Evolutionary conservation across 1,284 basidiomycete species (phyloP).

Genomic region (Stereum hirsutum): DNA sequence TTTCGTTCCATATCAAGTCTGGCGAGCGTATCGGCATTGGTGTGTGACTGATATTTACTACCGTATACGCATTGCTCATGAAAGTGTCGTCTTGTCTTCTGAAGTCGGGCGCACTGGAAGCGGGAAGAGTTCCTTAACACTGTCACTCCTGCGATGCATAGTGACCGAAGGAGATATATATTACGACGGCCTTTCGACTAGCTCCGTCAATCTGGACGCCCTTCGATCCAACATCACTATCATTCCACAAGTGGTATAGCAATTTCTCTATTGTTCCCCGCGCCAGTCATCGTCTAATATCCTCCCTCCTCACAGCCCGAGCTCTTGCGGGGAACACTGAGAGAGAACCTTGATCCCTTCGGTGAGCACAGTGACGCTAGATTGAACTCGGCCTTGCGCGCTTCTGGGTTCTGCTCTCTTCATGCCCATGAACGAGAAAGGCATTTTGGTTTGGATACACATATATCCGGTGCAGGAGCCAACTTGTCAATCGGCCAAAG

Average conservation of each 20-base stretch:
- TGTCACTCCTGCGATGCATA: slow-evolving; percentile 31
- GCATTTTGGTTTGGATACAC: slow-evolving; percentile 38
- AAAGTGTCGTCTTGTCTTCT: too few relatives aligned
- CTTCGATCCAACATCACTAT: slow-evolving; percentile 38
- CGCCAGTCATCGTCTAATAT: too few relatives aligned
- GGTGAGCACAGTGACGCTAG: slow-evolving; percentile 60
- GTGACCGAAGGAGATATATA: slow-evolving; percentile 33
- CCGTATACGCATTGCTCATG: too few relatives aligned
- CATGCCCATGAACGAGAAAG: slow-evolving; percentile 40
- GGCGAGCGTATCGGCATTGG: slow-evolving; percentile 45
- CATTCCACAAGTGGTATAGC: slow-evolving; percentile 35
- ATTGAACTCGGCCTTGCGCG: slow-evolving; percentile 44
- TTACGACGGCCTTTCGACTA: slow-evolving; percentile 23
- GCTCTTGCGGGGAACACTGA: slow-evolving; percentile 46
- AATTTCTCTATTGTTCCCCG: too few relatives aligned
- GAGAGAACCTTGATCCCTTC: slow-evolving; percentile 64
- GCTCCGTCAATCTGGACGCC: slow-evolving; percentile 52
- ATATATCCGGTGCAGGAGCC: slow-evolving; percentile 45
- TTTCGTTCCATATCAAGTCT: slow-evolving; percentile 35
- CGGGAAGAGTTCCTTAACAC: slow-evolving; percentile 49
- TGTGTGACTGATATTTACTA: slow-evolving; percentile 12
- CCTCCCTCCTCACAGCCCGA: too few relatives aligned
- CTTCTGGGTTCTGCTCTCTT: slow-evolving; percentile 43
- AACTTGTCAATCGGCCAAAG: slow-evolving; percentile 69
- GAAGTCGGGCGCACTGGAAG: slow-evolving; percentile 69